A percentile compares a stretch with the other conserved stretches of the same genome.
Evolutionary conservation across 106 monocot species (phyloP).

Genomic region (Dioscorea zingiberensis): DNA sequence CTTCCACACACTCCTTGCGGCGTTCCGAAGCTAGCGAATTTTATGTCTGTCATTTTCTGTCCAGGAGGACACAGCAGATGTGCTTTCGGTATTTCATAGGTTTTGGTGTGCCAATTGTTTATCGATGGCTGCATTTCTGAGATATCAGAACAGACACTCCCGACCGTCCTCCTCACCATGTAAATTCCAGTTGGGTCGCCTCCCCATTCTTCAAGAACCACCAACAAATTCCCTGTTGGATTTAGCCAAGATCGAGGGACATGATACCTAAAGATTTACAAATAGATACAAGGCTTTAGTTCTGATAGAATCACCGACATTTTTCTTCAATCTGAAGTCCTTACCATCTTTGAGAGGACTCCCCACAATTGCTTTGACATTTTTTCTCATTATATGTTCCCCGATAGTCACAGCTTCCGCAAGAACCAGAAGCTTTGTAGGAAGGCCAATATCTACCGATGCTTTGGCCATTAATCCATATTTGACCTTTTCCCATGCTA

Average conservation of each 20-base stretch:
- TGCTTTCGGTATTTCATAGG: conserved; percentile 13
- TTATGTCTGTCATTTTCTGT: conserved; percentile 21
- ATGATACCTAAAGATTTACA: conserved; percentile 30
- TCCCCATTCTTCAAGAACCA: conserved; percentile 46
- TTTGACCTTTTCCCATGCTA: conserved; percentile 82
- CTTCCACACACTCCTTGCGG: conserved; percentile 27
- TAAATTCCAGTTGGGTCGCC: conserved; percentile 35
- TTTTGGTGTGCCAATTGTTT: conserved; percentile 5
- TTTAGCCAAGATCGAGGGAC: conserved; percentile 43
- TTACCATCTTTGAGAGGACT: conserved; percentile 74
- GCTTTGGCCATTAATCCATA: conserved; percentile 77
- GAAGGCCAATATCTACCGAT: conserved; percentile 72
- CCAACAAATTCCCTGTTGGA: conserved; percentile 33
- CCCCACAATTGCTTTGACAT: conserved; percentile 53
- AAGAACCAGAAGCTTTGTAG: conserved; percentile 67
- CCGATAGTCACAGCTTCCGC: conserved; percentile 52
- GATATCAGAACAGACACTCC: conserved; percentile 14
- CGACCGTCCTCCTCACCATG: conserved; percentile 30
- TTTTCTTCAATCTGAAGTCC: neutral
- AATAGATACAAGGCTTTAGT: neutral
- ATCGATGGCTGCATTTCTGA: conserved; percentile 21
- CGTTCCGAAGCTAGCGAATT: conserved; percentile 33
- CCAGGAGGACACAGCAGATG: conserved; percentile 18
- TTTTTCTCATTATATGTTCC: conserved; percentile 55
- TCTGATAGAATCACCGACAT: no score